A percentile compares a stretch with the other conserved stretches of the same genome.
These are phyloP conservation scores for Phialophora tarda DNA, from an alignment of 2,329 filamentous ascomycete species.

Conservation along the genomic window DNA sequence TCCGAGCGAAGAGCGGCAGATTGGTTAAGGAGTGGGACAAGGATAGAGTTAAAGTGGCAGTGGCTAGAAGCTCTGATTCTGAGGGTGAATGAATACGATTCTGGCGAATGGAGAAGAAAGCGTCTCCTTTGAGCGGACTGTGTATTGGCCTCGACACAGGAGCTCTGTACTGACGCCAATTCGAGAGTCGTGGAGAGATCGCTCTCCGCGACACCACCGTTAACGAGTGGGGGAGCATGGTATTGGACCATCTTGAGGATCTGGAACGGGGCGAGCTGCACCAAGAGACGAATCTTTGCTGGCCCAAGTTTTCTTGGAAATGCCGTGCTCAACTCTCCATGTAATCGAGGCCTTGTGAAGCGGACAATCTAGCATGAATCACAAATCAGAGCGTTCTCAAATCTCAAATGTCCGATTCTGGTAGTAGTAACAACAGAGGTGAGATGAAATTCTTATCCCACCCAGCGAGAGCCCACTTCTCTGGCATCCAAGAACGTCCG, in stretches of 20 bases:
- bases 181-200: not conserved
- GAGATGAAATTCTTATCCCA: conserved; percentile 2
- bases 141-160: not conserved
- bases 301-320: not conserved
- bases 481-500: not conserved
- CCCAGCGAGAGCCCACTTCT: not conserved
- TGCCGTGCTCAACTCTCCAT: not conserved
- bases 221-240: not conserved
- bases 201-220: not conserved
- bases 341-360: not conserved
- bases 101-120: not conserved
- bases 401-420: not conserved
- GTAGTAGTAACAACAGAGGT: conserved; percentile 4
- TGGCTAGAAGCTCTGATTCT: conserved; percentile 24
- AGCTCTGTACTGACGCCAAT: not conserved
- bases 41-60: conserved; percentile 20
- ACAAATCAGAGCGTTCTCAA: not conserved
- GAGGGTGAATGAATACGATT: conserved; percentile 14
- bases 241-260: not conserved
- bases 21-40: conserved; percentile 23
- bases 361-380: not conserved
- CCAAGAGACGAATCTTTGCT: not conserved
- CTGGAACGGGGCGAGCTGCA: not conserved
- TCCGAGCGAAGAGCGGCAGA: conserved; percentile 24
- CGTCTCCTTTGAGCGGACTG: not conserved